A percentile compares a stretch with the other conserved stretches of the same genome.
These are phyloP conservation scores for Nakaseomyces sp. DNA, from an alignment of 1,139 yeast genomes.

Conservation along the genomic window DNA sequence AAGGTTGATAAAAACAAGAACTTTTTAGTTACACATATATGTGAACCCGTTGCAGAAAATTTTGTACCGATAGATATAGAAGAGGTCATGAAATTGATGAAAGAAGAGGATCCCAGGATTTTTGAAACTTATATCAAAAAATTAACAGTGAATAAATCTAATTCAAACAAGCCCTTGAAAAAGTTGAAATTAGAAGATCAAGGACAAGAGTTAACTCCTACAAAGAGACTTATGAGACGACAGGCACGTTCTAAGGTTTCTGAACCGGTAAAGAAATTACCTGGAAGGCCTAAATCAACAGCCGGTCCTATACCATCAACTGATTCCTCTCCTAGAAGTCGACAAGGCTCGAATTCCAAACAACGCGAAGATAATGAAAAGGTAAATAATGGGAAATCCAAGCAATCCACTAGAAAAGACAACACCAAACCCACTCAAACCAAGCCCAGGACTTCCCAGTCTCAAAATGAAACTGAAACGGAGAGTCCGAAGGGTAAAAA, in stretches of 20 bases:
- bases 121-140: slow-evolving; percentile 24
- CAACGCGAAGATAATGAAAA: too few species aligned
- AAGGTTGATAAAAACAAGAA: slow-evolving; percentile 11
- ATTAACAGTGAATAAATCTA: slow-evolving; percentile 11
- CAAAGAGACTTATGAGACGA: background rate
- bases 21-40: slow-evolving; percentile 20
- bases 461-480: too few species aligned
- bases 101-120: slow-evolving; percentile 18
- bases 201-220: background rate
- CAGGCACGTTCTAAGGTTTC: background rate
- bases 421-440: too few species aligned
- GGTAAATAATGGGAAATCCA: too few species aligned
- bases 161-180: background rate
- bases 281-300: too few species aligned
- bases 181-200: background rate
- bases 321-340: too few species aligned
- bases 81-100: slow-evolving; percentile 15
- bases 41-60: slow-evolving; percentile 25
- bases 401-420: too few species aligned
- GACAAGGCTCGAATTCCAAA: too few species aligned
- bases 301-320: too few species aligned
- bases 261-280: background rate
- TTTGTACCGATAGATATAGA: slow-evolving; percentile 22
- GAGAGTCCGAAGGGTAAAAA: too few species aligned
- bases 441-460: too few species aligned